Conservation (phyloP, 345 rosid genomes). For the Lumnitzera littorea region DNA sequence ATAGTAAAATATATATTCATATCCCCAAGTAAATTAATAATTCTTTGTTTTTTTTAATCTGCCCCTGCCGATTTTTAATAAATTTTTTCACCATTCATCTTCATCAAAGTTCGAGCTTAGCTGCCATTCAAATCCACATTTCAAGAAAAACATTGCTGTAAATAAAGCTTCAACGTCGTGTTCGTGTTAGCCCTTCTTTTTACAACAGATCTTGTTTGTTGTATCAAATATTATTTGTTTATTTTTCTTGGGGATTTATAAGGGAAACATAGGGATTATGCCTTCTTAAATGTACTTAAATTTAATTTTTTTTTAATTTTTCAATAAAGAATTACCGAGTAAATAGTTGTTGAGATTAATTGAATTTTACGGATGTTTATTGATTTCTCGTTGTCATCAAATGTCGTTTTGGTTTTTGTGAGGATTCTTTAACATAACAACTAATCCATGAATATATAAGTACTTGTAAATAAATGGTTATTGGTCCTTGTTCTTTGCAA, state of each 20-base stretch:
- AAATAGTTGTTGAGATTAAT: not conserved
- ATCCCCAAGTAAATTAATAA: not conserved
- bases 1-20: not conserved
- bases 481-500: too few relatives aligned
- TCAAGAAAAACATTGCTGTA: constrained; percentile 8
- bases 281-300: too few relatives aligned
- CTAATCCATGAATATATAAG: too few relatives aligned
- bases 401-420: constrained; percentile 2
- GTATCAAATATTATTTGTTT: constrained; percentile 5
- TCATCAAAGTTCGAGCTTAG: constrained; percentile 31
- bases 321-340: too few relatives aligned
- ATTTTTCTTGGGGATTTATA: constrained; percentile 9
- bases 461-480: too few relatives aligned
- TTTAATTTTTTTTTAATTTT: too few relatives aligned
- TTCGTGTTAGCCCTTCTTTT: constrained; percentile 34
- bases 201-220: constrained; percentile 21
- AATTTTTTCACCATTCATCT: not conserved
- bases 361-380: not conserved
- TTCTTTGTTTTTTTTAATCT: too few relatives aligned
- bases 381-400: not conserved
- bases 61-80: not conserved
- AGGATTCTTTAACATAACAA: not conserved
- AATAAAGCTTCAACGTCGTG: constrained; percentile 21
- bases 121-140: constrained; percentile 6
- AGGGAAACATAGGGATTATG: constrained; percentile 1